These are phyloP conservation scores for Citrus sp. DNA, from an alignment of 345 rosid species.

Conservation along the genomic window DNA sequence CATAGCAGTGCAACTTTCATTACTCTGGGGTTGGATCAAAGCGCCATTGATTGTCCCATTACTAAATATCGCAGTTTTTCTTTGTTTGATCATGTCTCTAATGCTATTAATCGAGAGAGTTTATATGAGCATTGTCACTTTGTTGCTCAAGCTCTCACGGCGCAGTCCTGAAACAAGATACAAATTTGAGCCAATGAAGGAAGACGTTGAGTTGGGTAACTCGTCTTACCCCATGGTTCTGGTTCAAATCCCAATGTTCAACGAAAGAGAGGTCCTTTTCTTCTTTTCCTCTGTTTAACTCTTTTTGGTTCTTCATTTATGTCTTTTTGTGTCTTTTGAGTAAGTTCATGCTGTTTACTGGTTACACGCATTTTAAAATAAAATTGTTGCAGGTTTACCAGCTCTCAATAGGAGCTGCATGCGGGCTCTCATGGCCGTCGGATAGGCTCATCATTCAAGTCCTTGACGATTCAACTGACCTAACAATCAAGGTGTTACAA, in stretches of 20 bases:
- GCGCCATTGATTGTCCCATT: conserved; percentile 84
- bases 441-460: conserved; percentile 86
- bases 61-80: conserved; percentile 47
- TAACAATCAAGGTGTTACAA: conserved; percentile 59
- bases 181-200: conserved; percentile 81
- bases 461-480: conserved; percentile 95
- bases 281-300: not conserved
- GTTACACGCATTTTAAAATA: not conserved
- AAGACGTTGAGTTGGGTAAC: conserved; percentile 82
- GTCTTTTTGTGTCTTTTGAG: too few relatives aligned
- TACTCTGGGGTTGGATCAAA: conserved; percentile 67
- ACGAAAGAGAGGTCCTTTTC: conserved; percentile 79
- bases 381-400: conserved; percentile 60
- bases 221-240: conserved; percentile 83
- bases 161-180: conserved; percentile 76
- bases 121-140: conserved; percentile 76
- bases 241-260: conserved; percentile 97
- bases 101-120: conserved; percentile 87
- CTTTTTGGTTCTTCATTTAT: not conserved
- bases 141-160: conserved; percentile 67
- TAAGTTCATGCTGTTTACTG: too few relatives aligned
- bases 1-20: conserved; percentile 41
- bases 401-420: conserved; percentile 90
- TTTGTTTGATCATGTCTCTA: conserved; percentile 85
- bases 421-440: conserved; percentile 97